Conservation (phyloP, 1,284 basidiomycete species). For the Apiotrichum domesticum region DNA sequence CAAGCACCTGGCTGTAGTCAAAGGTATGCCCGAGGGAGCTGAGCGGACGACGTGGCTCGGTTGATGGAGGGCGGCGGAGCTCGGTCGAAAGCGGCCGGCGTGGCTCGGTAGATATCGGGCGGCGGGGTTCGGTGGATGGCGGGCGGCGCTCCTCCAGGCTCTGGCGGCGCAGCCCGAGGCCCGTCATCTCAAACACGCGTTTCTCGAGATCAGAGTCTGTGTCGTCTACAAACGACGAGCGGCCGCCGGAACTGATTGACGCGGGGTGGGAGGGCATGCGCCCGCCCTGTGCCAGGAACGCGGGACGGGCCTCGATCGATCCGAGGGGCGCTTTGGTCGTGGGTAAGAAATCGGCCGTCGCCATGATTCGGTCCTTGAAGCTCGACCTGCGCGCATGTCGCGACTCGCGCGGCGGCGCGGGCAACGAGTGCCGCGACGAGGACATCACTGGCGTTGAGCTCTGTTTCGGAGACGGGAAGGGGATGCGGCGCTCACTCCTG, state of each 20-base stretch:
- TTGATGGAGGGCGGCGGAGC: not conserved
- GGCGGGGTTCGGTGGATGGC: not conserved
- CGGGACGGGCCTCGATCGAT: constrained; percentile 13
- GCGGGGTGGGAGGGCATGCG: constrained; percentile 11
- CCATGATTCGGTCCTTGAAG: constrained; percentile 36
- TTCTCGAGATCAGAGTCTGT: constrained; percentile 25
- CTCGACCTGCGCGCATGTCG: constrained; percentile 28
- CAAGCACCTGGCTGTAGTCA: not conserved
- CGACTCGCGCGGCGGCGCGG: constrained; percentile 19
- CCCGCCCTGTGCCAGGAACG: constrained; percentile 11
- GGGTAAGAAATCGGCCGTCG: constrained; percentile 21
- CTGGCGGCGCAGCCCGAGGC: constrained; percentile 17
- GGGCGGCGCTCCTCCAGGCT: not conserved
- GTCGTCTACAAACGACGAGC: not conserved
- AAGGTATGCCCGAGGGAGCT: not conserved
- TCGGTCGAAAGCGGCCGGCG: not conserved
- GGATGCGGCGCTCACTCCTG: not conserved
- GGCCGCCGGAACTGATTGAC: not conserved
- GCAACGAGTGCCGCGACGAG: constrained; percentile 26
- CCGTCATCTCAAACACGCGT: constrained; percentile 38
- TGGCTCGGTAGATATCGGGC: not conserved
- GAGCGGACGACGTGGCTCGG: not conserved
- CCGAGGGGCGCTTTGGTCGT: constrained; percentile 8
- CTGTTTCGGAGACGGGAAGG: constrained; percentile 2
- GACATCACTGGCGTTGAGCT: not conserved